Percentiles rank a stretch among this genome's conserved stretches.
These are phyloP conservation scores for Halenospora varia DNA, from an alignment of 495 filamentous ascomycete genomes.

Conservation along the genomic window DNA sequence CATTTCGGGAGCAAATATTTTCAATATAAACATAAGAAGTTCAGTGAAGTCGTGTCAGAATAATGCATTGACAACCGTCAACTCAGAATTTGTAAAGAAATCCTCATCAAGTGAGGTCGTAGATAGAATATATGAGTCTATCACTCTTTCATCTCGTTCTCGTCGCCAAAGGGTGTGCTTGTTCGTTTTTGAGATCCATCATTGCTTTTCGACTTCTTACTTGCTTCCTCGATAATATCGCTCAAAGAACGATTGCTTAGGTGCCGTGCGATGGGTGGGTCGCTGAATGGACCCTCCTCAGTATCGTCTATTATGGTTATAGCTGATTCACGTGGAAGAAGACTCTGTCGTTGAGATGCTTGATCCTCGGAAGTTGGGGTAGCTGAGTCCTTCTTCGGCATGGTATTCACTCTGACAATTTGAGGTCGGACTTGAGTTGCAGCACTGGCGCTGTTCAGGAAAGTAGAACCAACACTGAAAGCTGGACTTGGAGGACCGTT, in stretches of 20 bases:
- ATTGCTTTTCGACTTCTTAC: slow-evolving; percentile 31
- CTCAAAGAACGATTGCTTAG: slow-evolving; percentile 43
- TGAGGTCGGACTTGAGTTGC: slow-evolving; percentile 50
- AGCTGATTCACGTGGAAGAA: slow-evolving; percentile 27
- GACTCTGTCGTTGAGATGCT: slow-evolving; percentile 15
- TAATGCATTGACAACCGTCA: background rate
- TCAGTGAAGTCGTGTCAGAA: background rate
- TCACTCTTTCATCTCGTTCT: slow-evolving; percentile 37
- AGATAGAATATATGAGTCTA: background rate
- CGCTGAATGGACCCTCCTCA: slow-evolving; percentile 56
- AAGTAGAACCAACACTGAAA: slow-evolving; percentile 62
- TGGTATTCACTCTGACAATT: slow-evolving; percentile 48
- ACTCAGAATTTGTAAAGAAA: background rate
- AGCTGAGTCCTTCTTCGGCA: slow-evolving; percentile 36
- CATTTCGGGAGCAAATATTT: slow-evolving; percentile 8
- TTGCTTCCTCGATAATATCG: slow-evolving; percentile 48
- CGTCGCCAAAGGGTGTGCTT: slow-evolving; percentile 51
- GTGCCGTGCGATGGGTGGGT: slow-evolving; percentile 36
- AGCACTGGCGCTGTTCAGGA: slow-evolving; percentile 55
- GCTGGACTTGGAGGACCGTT: slow-evolving; percentile 43
- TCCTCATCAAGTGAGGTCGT: background rate
- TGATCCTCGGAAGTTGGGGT: slow-evolving; percentile 33
- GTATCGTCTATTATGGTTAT: slow-evolving; percentile 47
- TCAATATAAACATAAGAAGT: slow-evolving; percentile 24
- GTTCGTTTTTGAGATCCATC: slow-evolving; percentile 26